A percentile compares a stretch with the other conserved stretches of the same genome.
These are phyloP conservation scores for Coniochaeta sp. DNA, from an alignment of 2,329 filamentous ascomycete species.

Conservation along the genomic window DNA sequence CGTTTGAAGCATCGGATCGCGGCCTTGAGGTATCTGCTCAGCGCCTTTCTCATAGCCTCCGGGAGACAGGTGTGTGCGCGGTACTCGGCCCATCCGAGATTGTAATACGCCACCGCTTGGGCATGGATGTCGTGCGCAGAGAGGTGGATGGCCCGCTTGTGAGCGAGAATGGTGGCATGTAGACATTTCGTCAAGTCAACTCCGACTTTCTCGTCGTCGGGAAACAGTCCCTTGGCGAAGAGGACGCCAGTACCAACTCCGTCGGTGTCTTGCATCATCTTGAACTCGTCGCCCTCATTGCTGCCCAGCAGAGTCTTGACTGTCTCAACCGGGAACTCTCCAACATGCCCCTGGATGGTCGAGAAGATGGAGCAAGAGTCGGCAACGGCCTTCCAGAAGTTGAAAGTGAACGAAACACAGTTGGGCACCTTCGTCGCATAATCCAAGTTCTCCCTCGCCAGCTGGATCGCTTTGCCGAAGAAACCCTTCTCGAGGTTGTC, in stretches of 20 bases:
- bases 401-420: slow-evolving; percentile 67
- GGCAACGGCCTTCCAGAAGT: slow-evolving; percentile 88
- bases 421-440: slow-evolving; percentile 57
- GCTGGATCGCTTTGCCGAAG: slow-evolving; percentile 73
- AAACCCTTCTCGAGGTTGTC: slow-evolving; percentile 73
- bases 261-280: slow-evolving; percentile 63
- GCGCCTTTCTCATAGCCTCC: slow-evolving; percentile 43
- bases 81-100: slow-evolving; percentile 90
- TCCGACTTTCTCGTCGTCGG: slow-evolving; percentile 38
- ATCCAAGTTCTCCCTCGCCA: slow-evolving; percentile 61
- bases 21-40: slow-evolving; percentile 66
- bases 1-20: slow-evolving; percentile 89
- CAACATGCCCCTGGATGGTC: slow-evolving; percentile 61
- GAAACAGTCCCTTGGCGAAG: slow-evolving; percentile 34
- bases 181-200: slow-evolving; percentile 52
- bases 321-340: slow-evolving; percentile 52
- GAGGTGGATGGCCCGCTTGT: slow-evolving; percentile 76
- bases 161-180: slow-evolving; percentile 70
- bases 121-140: slow-evolving; percentile 72
- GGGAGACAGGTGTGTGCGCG: slow-evolving; percentile 65
- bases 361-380: slow-evolving; percentile 85
- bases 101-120: slow-evolving; percentile 94
- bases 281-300: slow-evolving; percentile 45
- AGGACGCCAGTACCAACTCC: slow-evolving; percentile 41
- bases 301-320: slow-evolving; percentile 53